Conservation (phyloP, 345 rosid species). For the Eucalyptus brandiana region DNA sequence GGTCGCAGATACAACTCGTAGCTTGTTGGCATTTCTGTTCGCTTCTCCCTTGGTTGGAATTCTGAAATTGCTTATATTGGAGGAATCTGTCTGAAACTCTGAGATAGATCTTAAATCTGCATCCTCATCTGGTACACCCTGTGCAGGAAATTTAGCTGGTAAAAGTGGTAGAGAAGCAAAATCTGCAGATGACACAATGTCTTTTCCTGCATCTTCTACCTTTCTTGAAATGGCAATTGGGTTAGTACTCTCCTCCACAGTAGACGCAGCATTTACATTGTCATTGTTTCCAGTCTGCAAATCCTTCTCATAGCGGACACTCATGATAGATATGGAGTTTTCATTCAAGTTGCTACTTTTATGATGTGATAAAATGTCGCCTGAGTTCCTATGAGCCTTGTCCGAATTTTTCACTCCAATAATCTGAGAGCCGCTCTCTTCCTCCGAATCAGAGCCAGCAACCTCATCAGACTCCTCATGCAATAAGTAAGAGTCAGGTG, state of each 20-base stretch:
- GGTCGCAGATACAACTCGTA: background rate
- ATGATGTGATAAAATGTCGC: background rate
- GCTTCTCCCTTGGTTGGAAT: background rate
- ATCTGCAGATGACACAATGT: background rate
- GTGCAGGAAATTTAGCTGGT: background rate
- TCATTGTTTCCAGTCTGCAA: background rate
- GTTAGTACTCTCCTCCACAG: background rate
- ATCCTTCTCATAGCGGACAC: background rate
- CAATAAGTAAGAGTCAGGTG: background rate
- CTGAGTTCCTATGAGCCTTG: background rate
- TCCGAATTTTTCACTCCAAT: background rate
- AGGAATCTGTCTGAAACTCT: background rate
- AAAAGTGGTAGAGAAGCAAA: background rate
- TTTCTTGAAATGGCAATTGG: background rate
- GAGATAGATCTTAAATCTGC: background rate
- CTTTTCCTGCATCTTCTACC: background rate
- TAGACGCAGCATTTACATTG: background rate
- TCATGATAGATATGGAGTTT: background rate
- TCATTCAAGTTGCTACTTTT: background rate
- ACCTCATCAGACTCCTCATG: background rate
- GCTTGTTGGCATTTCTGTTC: background rate
- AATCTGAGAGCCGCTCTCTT: background rate
- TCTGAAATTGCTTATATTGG: background rate
- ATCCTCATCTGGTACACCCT: background rate
- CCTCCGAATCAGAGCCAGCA: slow-evolving; percentile 7